Evolutionary conservation across 495 filamentous ascomycete genomes (phyloP).

Genomic region (Neurospora cerealis): DNA sequence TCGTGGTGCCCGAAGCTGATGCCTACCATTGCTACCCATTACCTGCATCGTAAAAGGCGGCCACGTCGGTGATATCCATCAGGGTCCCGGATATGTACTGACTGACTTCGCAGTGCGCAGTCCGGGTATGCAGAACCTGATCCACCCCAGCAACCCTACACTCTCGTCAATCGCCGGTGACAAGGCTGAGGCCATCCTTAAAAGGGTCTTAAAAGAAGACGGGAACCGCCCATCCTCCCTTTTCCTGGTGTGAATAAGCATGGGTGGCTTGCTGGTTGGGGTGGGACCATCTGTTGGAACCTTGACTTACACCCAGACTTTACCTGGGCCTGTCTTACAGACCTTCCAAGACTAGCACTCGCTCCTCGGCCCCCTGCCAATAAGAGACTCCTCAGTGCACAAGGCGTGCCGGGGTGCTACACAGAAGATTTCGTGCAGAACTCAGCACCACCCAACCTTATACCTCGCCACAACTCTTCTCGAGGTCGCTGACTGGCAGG

Average conservation of each 20-base stretch:
- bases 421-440: background rate
- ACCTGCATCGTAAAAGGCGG: background rate
- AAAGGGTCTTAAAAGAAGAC: background rate
- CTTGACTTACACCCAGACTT: background rate
- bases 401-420: background rate
- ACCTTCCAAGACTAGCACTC: background rate
- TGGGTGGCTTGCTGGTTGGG: background rate
- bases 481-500: background rate
- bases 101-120: background rate
- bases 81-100: background rate
- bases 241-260: background rate
- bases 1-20: background rate
- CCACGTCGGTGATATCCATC: background rate
- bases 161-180: background rate
- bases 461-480: background rate
- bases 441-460: background rate
- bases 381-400: background rate
- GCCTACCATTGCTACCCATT: background rate
- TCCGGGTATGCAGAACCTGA: background rate
- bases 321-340: background rate
- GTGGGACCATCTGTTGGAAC: background rate
- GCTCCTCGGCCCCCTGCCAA: background rate
- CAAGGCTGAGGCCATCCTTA: background rate
- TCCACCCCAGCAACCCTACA: background rate
- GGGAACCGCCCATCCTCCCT: background rate